phyloP scores from a whole-genome alignment of 2,329 filamentous ascomycete genomes.

The Colletotrichum musicola region DNA sequence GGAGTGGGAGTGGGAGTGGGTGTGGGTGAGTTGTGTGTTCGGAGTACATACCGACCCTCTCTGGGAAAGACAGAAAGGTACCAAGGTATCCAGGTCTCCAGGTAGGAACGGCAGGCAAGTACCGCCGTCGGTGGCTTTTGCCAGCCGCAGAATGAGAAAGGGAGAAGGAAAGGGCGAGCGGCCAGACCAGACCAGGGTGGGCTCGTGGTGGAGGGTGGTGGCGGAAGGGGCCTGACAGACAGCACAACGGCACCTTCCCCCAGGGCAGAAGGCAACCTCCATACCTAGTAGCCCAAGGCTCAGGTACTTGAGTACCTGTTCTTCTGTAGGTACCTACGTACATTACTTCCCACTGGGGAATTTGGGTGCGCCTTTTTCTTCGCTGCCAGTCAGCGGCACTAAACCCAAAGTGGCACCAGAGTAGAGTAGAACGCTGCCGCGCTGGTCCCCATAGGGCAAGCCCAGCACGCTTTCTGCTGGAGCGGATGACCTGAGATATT shows the following conservation, averaged over 20 bases:
- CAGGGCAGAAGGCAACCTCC: not conserved
- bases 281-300: too few relatives aligned
- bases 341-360: not conserved
- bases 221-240: slow-evolving; percentile 13
- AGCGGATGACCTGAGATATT: slow-evolving; percentile 24
- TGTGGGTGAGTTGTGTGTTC: not conserved
- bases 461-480: slow-evolving; percentile 16
- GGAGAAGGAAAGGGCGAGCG: slow-evolving; percentile 12
- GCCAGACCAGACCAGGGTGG: not conserved
- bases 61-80: too few relatives aligned
- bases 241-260: slow-evolving; percentile 5
- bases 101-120: slow-evolving; percentile 27
- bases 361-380: not conserved
- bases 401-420: slow-evolving; percentile 15
- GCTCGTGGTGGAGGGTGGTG: slow-evolving; percentile 18
- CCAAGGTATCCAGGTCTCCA: slow-evolving; percentile 5
- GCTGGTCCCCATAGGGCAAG: slow-evolving; percentile 26
- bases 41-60: not conserved
- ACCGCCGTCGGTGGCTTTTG: slow-evolving; percentile 31
- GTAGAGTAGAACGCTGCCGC: not conserved
- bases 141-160: not conserved
- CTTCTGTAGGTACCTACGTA: not conserved
- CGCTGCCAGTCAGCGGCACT: not conserved
- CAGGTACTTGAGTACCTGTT: not conserved
- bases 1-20: slow-evolving; percentile 1